A percentile compares a stretch with the other conserved stretches of the same genome.
Evolutionary conservation across 108 stramenopile genomes (phyloP).

Genomic region (Mediolabrus comicus): DNA sequence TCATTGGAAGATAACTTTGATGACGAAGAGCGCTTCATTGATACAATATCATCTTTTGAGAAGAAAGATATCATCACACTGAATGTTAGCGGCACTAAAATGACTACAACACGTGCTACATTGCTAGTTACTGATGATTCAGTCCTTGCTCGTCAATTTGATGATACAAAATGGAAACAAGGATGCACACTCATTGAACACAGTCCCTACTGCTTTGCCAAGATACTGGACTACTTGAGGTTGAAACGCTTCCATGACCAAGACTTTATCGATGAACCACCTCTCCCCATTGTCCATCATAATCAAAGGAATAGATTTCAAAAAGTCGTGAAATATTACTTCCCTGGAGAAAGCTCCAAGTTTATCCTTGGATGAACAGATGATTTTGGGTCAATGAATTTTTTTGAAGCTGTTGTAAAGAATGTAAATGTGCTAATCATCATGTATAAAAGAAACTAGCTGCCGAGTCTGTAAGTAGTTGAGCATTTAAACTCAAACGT

Average conservation of each 20-base stretch:
- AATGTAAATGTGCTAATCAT: too few relatives aligned
- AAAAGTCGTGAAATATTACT: conserved; percentile 16
- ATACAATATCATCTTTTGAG: conserved; percentile 10
- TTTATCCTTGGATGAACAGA: conserved; percentile 6
- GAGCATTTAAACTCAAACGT: too few relatives aligned
- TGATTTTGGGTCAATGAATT: too few relatives aligned
- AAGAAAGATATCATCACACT: conserved; percentile 22
- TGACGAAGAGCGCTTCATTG: conserved; percentile 24
- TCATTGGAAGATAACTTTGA: conserved; percentile 21
- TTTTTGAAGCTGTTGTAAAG: too few relatives aligned
- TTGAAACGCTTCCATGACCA: not conserved
- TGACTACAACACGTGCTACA: conserved; percentile 30
- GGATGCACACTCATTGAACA: conserved; percentile 40
- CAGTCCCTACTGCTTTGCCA: conserved; percentile 9
- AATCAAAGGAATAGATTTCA: conserved; percentile 9
- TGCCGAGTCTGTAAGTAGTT: too few relatives aligned
- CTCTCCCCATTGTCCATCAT: not conserved
- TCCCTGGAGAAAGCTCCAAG: conserved; percentile 26
- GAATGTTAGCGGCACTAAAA: conserved; percentile 43
- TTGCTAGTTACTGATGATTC: conserved; percentile 24
- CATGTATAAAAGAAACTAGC: too few relatives aligned
- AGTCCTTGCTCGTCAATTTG: conserved; percentile 28
- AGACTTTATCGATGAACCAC: not conserved
- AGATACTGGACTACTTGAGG: conserved; percentile 1
- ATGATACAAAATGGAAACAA: conserved; percentile 13